Base-by-base conservation (phyloP, 805 yeast species). In the Candida schatavii region DNA sequence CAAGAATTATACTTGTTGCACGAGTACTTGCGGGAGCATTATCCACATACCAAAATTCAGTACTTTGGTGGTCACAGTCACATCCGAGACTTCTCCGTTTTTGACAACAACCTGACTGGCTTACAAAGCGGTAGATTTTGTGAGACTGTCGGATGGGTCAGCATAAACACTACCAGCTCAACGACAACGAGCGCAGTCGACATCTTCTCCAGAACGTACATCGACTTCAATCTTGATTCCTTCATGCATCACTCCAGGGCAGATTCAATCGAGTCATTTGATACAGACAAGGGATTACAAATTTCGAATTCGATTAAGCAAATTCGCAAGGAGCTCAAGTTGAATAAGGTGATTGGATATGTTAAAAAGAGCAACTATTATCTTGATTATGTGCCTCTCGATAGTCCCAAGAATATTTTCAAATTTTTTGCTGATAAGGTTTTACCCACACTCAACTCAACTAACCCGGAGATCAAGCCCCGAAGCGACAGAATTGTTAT, bases 31-130 rank as follows among this genome's bases (percentile, higher is more conserved):
- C 75, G 97, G 45, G 45, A 57, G 20, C 65, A 62, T 21, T 85
- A 77, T 52, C 91, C 95, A 4, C 57, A 71, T 23, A 72, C 75
- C 0, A 68, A 80, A 0, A 85, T 91, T 40, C 96, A 88, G 58
- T 87, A 85, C 52, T 83, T 91, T 62, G 98, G 97, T 1, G 98
- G 97, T 1, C 98, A 91, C 62, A 81, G 95, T 22, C 98, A 91
- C 57, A 80, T 91, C 13, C 71, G 98, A 46, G 98, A 91, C 61
- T 91, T 84, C 60, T 74, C 78, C 5, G 66, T 78, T 3, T 69
- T 81, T 39, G 98, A 91, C 55, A 64, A 69, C 2, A 66, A 64
- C 37, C 75, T 90, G 19, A 80, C 86, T 0, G 97, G 83, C 0
- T 62, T 91, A n/a, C 96, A 91, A 64, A 86, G 96, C 57, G 98